Conservation (phyloP, 306 rosid species). For the Benincasa hispida region DNA sequence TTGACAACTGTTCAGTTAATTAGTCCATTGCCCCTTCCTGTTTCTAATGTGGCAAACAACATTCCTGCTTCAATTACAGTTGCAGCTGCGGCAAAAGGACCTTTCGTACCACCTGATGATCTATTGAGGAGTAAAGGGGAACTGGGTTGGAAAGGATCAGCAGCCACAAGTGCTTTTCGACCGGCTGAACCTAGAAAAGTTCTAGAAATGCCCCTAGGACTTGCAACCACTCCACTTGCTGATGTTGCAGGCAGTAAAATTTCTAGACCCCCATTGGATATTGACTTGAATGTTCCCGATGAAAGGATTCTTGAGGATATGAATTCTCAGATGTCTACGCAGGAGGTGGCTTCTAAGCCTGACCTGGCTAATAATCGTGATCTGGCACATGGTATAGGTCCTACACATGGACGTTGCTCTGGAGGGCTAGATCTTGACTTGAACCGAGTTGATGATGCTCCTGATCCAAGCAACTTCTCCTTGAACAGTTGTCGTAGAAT, state of each 20-base stretch:
- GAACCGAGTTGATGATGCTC: constrained; percentile 38
- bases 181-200: constrained; percentile 75
- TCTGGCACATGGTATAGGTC: constrained; percentile 9
- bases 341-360: constrained; percentile 9
- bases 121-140: constrained; percentile 52
- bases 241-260: constrained; percentile 21
- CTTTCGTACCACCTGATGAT: constrained; percentile 48
- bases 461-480: constrained; percentile 35
- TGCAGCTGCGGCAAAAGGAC: constrained; percentile 63
- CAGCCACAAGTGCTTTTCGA: constrained; percentile 81
- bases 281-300: constrained; percentile 63
- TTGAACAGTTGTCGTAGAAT: constrained; percentile 18
- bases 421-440: constrained; percentile 75
- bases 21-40: constrained; percentile 41
- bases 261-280: constrained; percentile 35
- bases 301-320: constrained; percentile 52
- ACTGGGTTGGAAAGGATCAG: constrained; percentile 77
- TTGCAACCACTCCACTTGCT: constrained; percentile 5
- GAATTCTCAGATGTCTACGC: constrained; percentile 20
- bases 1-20: constrained; percentile 24
- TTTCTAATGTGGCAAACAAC: constrained; percentile 27
- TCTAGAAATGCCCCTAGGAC: constrained; percentile 22
- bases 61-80: constrained; percentile 47
- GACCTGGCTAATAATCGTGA: constrained; percentile 11
- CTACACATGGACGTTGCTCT: constrained; percentile 20